Evolutionary conservation across 208 protist genomes (phyloP).

Genomic region (Wallacemonas sp.): DNA sequence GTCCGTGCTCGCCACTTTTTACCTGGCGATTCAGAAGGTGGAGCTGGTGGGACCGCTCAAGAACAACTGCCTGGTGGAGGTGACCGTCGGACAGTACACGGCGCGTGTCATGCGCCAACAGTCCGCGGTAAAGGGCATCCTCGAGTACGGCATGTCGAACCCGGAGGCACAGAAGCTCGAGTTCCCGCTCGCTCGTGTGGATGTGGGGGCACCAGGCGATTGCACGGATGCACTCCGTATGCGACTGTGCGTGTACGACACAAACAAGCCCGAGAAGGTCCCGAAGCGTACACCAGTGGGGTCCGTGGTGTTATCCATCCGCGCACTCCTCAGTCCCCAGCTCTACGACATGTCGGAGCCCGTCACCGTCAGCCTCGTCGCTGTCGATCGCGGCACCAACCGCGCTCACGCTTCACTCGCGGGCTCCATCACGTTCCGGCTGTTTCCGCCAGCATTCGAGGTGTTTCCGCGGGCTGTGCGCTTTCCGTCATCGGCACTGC

Average conservation of each 20-base stretch:
- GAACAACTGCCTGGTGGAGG: conserved; percentile 21
- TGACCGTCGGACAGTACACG: conserved; percentile 27
- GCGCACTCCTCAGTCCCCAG: conserved; percentile 66
- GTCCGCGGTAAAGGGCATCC: conserved; percentile 18
- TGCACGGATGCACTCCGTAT: conserved; percentile 19
- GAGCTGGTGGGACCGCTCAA: conserved; percentile 22
- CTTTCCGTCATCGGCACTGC: conserved; percentile 24
- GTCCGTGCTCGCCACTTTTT: conserved; percentile 61
- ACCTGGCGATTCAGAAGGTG: conserved; percentile 45
- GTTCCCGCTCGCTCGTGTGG: conserved; percentile 50
- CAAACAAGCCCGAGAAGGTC: conserved; percentile 12
- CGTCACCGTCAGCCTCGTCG: conserved; percentile 70
- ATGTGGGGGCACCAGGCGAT: conserved; percentile 31
- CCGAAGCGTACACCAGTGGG: conserved; percentile 34
- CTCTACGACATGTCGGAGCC: conserved; percentile 66
- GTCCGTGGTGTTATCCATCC: conserved; percentile 50
- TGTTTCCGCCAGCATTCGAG: conserved; percentile 60
- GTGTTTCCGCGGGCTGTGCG: conserved; percentile 40
- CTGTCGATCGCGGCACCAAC: conserved; percentile 35
- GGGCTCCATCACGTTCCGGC: conserved; percentile 62
- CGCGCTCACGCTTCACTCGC: conserved; percentile 37
- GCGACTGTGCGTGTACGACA: conserved; percentile 30
- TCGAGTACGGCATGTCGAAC: conserved; percentile 34
- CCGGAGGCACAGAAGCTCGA: conserved; percentile 22
- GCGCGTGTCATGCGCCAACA: conserved; percentile 24